phyloP scores from a whole-genome alignment of 371 early-diverging fungal species.

The Mucor indicus region DNA sequence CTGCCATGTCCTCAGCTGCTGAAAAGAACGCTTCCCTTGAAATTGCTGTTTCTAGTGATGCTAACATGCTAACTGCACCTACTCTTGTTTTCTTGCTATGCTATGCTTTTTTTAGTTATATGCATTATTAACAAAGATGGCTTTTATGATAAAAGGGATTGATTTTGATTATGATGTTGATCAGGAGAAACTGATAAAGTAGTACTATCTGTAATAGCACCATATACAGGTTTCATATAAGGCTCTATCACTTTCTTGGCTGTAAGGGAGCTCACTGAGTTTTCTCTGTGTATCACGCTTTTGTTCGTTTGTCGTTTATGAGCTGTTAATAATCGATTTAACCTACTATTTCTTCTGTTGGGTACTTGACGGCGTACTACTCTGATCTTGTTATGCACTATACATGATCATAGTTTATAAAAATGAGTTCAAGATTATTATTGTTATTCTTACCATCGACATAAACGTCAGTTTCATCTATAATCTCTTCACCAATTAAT shows the following conservation, averaged over 20 bases:
- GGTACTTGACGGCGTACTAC: constrained; percentile 26
- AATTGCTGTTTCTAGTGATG: constrained; percentile 11
- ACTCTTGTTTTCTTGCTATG: too few species aligned
- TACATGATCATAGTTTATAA: background rate
- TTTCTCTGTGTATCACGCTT: constrained; percentile 5
- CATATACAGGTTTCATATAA: constrained; percentile 23
- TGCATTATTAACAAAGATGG: too few species aligned
- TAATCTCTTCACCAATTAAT: constrained; percentile 89
- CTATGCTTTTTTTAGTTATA: too few species aligned
- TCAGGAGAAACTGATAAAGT: too few species aligned
- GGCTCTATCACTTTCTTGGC: constrained; percentile 25
- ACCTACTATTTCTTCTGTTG: constrained; percentile 20
- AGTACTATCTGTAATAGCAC: constrained; percentile 11
- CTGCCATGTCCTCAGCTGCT: constrained; percentile 17
- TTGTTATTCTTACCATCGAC: constrained; percentile 61
- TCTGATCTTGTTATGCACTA: constrained; percentile 26
- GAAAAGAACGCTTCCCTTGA: constrained; percentile 15
- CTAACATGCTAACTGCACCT: too few species aligned
- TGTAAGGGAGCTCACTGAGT: constrained; percentile 10
- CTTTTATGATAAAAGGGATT: constrained; percentile 24
- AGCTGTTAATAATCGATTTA: constrained; percentile 21
- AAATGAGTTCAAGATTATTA: background rate
- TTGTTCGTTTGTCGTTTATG: constrained; percentile 15
- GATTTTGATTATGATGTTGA: constrained; percentile 11
- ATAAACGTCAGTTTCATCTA: constrained; percentile 94